Percentiles rank a stretch among this genome's conserved stretches.
Conservation (phyloP, 257 asterid genomes). For the Lithospermum erythrorhizon region DNA sequence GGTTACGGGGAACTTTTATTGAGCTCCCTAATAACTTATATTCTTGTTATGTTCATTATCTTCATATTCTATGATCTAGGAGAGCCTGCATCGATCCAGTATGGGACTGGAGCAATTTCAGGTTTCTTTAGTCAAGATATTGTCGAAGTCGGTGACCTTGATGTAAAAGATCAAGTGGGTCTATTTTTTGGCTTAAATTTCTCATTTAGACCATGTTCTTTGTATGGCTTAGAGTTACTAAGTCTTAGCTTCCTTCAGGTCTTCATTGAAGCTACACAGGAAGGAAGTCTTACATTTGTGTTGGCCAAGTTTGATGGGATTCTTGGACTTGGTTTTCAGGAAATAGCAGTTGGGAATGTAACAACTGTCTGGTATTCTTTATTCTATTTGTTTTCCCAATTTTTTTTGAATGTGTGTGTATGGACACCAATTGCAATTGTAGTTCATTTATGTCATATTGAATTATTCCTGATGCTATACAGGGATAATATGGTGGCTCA, state of each 20-base stretch:
- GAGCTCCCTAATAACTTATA: neutral
- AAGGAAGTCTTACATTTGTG: slow-evolving; percentile 71
- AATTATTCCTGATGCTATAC: slow-evolving; percentile 10
- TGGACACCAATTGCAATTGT: neutral
- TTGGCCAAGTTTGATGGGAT: slow-evolving; percentile 83
- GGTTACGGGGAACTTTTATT: neutral
- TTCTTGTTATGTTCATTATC: neutral
- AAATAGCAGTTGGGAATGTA: slow-evolving; percentile 66
- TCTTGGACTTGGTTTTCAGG: slow-evolving; percentile 93
- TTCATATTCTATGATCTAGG: slow-evolving; percentile 20
- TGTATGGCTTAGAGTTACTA: neutral
- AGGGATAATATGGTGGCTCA: slow-evolving; percentile 86
- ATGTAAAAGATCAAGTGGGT: slow-evolving; percentile 25
- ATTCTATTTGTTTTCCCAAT: neutral
- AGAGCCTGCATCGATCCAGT: slow-evolving; percentile 58
- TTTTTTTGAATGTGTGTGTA: neutral
- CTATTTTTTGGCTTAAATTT: neutral
- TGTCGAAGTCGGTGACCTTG: slow-evolving; percentile 54
- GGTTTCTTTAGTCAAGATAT: slow-evolving; percentile 67
- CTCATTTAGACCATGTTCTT: neutral
- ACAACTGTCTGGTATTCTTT: slow-evolving; percentile 73
- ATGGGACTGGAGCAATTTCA: slow-evolving; percentile 74
- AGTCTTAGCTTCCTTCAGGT: slow-evolving; percentile 29
- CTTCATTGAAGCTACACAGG: slow-evolving; percentile 73
- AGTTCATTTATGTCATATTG: neutral